A percentile compares a stretch with the other conserved stretches of the same genome.
These are phyloP conservation scores for Kodamaea arcana DNA, from an alignment of 1,139 yeast genomes.

Conservation along the genomic window DNA sequence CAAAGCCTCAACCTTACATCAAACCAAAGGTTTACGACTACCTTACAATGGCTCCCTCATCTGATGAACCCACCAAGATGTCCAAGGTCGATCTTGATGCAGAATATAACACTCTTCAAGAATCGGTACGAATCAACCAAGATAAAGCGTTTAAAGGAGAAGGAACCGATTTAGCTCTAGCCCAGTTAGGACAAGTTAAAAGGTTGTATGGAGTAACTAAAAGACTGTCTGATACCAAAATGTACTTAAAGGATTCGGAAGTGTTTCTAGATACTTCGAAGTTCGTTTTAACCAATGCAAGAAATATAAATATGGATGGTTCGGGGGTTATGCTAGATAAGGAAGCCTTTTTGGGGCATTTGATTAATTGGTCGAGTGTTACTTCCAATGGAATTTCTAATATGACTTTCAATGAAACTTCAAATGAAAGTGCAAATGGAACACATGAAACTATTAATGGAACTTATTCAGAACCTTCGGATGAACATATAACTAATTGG, in stretches of 20 bases:
- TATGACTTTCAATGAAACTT: conserved; percentile 9
- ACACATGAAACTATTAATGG: conserved; percentile 11
- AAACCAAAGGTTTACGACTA: too few relatives aligned
- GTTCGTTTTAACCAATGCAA: conserved; percentile 49
- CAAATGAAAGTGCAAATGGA: neutral
- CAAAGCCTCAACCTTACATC: too few relatives aligned
- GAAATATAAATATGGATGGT: conserved; percentile 54
- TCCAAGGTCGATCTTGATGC: too few relatives aligned
- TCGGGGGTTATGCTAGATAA: conserved; percentile 46
- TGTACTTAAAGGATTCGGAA: conserved; percentile 36
- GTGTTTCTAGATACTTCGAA: conserved; percentile 37
- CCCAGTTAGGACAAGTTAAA: conserved; percentile 27
- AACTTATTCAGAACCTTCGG: conserved; percentile 8
- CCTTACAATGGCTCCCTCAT: too few relatives aligned
- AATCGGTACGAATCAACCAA: neutral
- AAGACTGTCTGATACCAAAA: conserved; percentile 22
- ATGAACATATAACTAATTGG: conserved; percentile 43
- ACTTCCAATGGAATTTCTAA: conserved; percentile 10
- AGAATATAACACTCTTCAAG: too few relatives aligned
- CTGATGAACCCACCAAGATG: too few relatives aligned
- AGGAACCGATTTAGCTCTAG: conserved; percentile 26
- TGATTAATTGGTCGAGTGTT: conserved; percentile 21
- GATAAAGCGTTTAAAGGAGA: conserved; percentile 29
- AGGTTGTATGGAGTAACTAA: conserved; percentile 25
- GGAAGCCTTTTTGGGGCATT: conserved; percentile 40